phyloP scores from a whole-genome alignment of 192 early-diverging fungal species.

The Obelidium mucronatum region DNA sequence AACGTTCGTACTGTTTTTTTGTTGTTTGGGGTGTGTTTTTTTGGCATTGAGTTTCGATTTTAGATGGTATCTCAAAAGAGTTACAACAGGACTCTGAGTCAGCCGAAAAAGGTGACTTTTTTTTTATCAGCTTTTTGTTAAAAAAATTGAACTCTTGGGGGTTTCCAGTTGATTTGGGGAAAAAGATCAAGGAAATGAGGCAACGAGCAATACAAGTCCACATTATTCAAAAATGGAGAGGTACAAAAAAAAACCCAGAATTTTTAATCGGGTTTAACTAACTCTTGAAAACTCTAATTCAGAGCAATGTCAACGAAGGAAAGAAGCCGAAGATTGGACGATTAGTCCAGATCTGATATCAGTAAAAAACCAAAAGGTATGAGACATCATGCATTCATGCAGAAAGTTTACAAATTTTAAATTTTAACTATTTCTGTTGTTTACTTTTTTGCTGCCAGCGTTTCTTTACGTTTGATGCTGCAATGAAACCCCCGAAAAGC shows the following conservation, averaged over 20 bases:
- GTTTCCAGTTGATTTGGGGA: constrained; percentile 35
- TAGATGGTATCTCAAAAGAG: constrained; percentile 28
- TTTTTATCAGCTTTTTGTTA: neutral
- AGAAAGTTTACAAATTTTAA: too few species aligned
- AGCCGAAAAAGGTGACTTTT: neutral
- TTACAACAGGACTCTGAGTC: neutral
- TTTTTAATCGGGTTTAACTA: neutral
- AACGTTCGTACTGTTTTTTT: constrained; percentile 27
- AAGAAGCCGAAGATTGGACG: constrained; percentile 50
- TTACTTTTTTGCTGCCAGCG: constrained; percentile 12
- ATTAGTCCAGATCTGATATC: constrained; percentile 39
- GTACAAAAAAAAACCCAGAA: constrained; percentile 10
- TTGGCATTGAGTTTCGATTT: neutral
- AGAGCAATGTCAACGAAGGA: constrained; percentile 44
- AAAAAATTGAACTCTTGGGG: too few species aligned
- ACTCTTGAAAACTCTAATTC: neutral
- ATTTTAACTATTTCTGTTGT: too few species aligned
- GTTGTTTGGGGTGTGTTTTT: neutral
- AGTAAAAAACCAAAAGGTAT: constrained; percentile 43
- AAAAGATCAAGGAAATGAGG: constrained; percentile 46
- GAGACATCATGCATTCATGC: neutral
- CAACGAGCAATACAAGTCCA: constrained; percentile 45
- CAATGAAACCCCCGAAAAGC: constrained; percentile 20
- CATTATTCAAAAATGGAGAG: constrained; percentile 46
- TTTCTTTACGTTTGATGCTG: constrained; percentile 52